A percentile compares a stretch with the other conserved stretches of the same genome.
phyloP scores from a whole-genome alignment of 306 rosid species.

The Ammopiptanthus mongolicus region DNA sequence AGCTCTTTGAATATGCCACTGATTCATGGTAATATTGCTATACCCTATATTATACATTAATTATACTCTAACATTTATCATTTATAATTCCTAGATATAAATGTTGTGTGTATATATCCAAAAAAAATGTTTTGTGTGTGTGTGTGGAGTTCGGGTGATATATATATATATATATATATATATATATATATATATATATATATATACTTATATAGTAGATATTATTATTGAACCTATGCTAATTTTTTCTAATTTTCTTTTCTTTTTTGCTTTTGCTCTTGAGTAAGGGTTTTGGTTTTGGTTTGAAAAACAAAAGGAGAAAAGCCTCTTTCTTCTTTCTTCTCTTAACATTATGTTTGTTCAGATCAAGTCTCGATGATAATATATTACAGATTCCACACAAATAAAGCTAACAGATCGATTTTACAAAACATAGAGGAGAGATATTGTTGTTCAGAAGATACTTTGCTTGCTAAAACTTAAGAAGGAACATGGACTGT shows the following conservation, averaged over 20 bases:
- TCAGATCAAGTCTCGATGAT: not conserved
- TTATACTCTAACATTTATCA: not conserved
- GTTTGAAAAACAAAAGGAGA: not conserved
- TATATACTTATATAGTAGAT: not conserved
- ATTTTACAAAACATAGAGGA: not conserved
- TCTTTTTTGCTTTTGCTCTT: not conserved
- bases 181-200: not conserved
- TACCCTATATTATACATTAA: not conserved
- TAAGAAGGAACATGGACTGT: not conserved
- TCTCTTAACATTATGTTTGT: not conserved
- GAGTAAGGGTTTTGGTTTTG: not conserved
- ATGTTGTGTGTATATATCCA: too few species aligned
- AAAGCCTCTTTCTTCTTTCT: not conserved
- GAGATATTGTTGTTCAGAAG: not conserved
- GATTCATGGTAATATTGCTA: slow-evolving; percentile 56
- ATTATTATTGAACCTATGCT: not conserved
- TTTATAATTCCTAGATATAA: not conserved
- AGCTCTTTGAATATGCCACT: slow-evolving; percentile 82
- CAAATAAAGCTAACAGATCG: not conserved
- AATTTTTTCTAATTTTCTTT: not conserved
- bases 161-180: not conserved
- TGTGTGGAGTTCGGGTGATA: not conserved
- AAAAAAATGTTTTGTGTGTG: too few species aligned
- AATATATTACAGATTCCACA: not conserved
- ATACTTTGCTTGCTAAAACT: not conserved